A percentile compares a stretch with the other conserved stretches of the same genome.
phyloP scores from a whole-genome alignment of 345 rosid genomes.

The Camelina neglecta region DNA sequence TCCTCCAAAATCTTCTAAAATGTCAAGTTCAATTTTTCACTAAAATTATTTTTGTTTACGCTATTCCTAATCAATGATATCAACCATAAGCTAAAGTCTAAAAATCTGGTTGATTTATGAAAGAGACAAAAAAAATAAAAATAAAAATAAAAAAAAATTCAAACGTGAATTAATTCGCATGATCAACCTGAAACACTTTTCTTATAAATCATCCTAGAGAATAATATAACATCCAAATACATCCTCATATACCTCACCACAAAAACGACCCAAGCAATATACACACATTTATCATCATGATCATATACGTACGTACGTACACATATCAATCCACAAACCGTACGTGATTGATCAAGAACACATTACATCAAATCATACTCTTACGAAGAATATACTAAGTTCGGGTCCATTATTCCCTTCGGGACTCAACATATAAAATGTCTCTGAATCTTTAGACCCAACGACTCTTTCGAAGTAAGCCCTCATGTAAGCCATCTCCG shows the following conservation, averaged over 20 bases:
- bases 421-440: slow-evolving; percentile 82
- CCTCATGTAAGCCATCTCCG: slow-evolving; percentile 77
- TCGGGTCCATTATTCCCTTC: slow-evolving; percentile 84
- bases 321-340: slow-evolving; percentile 2
- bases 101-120: background rate
- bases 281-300: slow-evolving; percentile 6
- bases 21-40: no score
- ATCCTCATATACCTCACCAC: background rate
- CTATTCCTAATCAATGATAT: no score
- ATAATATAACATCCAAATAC: background rate
- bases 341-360: background rate
- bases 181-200: background rate
- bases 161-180: background rate
- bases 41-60: no score
- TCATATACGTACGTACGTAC: background rate
- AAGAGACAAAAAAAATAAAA: no score
- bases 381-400: slow-evolving; percentile 75
- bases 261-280: background rate
- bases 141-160: no score
- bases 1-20: no score
- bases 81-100: background rate
- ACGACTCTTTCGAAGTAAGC: slow-evolving; percentile 78
- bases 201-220: slow-evolving; percentile 6
- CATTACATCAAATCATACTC: slow-evolving; percentile 51
- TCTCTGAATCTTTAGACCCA: slow-evolving; percentile 89